Evolutionary conservation across 2,329 filamentous ascomycete genomes (phyloP).

Genomic region (Fusarium subtropicale): DNA sequence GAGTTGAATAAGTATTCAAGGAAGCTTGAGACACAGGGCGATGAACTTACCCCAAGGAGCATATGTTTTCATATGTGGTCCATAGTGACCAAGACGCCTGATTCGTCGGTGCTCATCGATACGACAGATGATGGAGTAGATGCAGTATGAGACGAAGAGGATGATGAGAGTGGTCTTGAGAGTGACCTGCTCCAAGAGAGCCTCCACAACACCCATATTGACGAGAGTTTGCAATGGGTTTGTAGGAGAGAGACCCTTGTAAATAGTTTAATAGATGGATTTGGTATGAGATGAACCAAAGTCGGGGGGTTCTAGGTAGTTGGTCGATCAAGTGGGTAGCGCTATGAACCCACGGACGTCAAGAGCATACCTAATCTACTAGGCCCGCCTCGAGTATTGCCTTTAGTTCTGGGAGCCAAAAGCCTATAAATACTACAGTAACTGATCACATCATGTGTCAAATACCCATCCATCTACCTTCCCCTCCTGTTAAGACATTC

Average conservation of each 20-base stretch:
- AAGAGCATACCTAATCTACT: background rate
- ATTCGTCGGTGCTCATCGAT: conserved; percentile 60
- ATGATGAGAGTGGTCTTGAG: conserved; percentile 54
- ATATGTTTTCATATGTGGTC: conserved; percentile 51
- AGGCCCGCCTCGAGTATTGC: background rate
- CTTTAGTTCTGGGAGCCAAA: background rate
- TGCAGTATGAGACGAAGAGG: conserved; percentile 52
- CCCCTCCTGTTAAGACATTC: background rate
- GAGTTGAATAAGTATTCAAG: background rate
- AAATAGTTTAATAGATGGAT: background rate
- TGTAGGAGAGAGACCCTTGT: background rate
- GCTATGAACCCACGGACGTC: conserved; percentile 4
- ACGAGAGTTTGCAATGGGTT: background rate
- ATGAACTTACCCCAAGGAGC: conserved; percentile 60
- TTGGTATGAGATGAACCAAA: background rate
- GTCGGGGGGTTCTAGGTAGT: background rate
- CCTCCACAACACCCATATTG: conserved; percentile 64
- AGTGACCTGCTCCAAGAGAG: conserved; percentile 59
- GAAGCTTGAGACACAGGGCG: no score
- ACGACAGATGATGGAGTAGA: conserved; percentile 54
- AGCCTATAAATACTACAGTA: conserved; percentile 7
- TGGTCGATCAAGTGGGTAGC: conserved; percentile 2
- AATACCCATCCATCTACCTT: background rate
- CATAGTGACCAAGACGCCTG: conserved; percentile 59
- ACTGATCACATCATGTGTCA: background rate